Conservation (phyloP, 148 eudicot genomes). For the Limonium bicolor region DNA sequence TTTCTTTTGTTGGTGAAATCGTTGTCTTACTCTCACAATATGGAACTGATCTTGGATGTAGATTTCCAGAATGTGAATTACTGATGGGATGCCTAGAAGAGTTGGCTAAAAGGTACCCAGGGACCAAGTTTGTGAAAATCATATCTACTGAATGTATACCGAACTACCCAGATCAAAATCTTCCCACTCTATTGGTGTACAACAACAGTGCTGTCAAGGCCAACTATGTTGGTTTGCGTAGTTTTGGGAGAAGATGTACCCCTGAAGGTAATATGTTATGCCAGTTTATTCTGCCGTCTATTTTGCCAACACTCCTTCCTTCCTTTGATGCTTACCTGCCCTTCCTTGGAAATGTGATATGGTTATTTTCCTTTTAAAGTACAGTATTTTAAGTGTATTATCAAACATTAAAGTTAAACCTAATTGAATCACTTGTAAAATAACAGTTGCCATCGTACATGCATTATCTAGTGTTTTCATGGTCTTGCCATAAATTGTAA, state of each 20-base stretch:
- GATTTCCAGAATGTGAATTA: conserved; percentile 58
- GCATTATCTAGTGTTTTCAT: too few species aligned
- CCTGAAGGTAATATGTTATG: conserved; percentile 58
- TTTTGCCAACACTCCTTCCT: not conserved
- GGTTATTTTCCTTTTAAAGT: not conserved
- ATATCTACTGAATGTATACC: conserved; percentile 97
- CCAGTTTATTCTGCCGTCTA: not conserved
- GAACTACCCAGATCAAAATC: conserved; percentile 86
- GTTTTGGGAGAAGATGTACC: conserved; percentile 83
- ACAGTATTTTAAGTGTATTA: not conserved
- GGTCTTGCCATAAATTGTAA: too few species aligned
- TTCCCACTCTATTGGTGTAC: conserved; percentile 87
- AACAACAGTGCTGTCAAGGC: conserved; percentile 86
- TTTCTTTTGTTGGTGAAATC: too few species aligned
- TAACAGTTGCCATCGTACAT: not conserved
- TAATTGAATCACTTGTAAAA: not conserved
- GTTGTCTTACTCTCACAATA: too few species aligned
- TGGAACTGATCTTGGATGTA: conserved; percentile 6
- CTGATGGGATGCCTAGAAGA: conserved; percentile 64
- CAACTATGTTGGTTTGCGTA: conserved; percentile 60
- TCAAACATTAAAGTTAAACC: not conserved
- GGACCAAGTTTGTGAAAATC: conserved; percentile 87
- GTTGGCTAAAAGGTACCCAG: conserved; percentile 58
- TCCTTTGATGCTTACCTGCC: not conserved
- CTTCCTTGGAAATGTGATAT: not conserved